Evolutionary conservation across 768 basidiomycete species (phyloP), one percentile per base, ranked within the genome.

Genomic region (Mycena rosella): DNA sequence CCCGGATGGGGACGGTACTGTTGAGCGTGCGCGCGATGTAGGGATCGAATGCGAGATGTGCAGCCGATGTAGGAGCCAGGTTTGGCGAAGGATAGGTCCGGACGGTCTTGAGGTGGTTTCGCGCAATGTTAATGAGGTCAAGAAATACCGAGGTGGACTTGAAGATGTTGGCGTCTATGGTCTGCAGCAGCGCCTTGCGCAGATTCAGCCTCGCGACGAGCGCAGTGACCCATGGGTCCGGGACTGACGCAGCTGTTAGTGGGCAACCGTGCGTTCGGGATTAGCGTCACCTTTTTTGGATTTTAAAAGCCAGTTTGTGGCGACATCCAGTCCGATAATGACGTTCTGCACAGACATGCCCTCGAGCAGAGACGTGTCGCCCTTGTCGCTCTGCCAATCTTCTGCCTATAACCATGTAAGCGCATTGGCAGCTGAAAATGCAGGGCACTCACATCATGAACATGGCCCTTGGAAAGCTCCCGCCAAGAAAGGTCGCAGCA

Each of bases 321-420:
- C 91, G 15, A 86, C 83, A 44, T 93, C 89, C 18, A 96, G 77
- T 59, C 82, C 80, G 20, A 81, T 76, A 9, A 91, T 64, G 27
- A 93, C 77, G 62, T 85, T 83, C 52, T 81, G 81, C 20, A 87
- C 85, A 20, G 88, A 84, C 29, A 90, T 76, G 9, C 85, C 83
- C 78, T 96, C 93, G 13, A 90, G 82, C 6, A 96, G 81, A 0
- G 89, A 87, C 0, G 96, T 84, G 22, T 95, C 95, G 72, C 90
- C 92, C 79, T 96, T 96, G 69, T 98, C 96, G 63, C 91, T 86
- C 76, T 95, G 93, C 90, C 93, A 95, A 73, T 96, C 94, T 83
- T 96, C 95, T 67, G 87, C 83, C 94, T 95, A 70, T 60, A 53
- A 58, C 58, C 53, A 67, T 58, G 34, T 66, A 17, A 59, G 36